Evolutionary conservation across 1,284 basidiomycete genomes (phyloP), one percentile per base, ranked within the genome.

Genomic region (Sporisorium graminicola): DNA sequence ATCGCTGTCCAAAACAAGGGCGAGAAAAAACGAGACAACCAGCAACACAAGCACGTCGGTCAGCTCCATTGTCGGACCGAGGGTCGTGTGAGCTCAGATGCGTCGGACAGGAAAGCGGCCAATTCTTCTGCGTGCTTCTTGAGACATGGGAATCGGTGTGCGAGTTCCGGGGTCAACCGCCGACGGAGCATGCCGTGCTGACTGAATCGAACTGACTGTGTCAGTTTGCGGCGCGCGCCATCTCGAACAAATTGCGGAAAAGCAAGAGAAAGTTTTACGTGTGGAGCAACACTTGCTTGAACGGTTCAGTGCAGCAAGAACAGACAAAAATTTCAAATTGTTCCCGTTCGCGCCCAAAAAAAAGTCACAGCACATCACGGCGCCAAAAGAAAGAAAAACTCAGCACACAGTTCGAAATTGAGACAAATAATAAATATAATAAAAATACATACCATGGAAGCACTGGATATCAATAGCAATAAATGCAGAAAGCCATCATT

Each of bases 161-260:
- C 27, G 27, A 31, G 50, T 20, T 20, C 37, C 4, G 13, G n/a
- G n/a, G n/a, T n/a, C n/a, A n/a, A n/a, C n/a, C 18, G 33, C 26
- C 26, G 26, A 10, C 35, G 5, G 13, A 8, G 31, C 22, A 18
- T 35, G 43, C 55, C 29, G 43, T 57, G 55, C 55, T 57, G 53
- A 44, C 53, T 55, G 53, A 31, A n/a, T n/a, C n/a, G n/a, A n/a
- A n/a, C 35, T 43, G n/a, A 55, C 27, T 18, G 5, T 16, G 10
- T n/a, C 20, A n/a, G 3, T 8, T 8, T n/a, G n/a, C n/a, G n/a
- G n/a, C n/a, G n/a, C n/a, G n/a, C n/a, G n/a, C n/a, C n/a, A n/a
- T n/a, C n/a, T n/a, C n/a, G n/a, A n/a, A n/a, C n/a, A n/a, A n/a
- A n/a, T n/a, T n/a, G n/a, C n/a, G n/a, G n/a, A n/a, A n/a, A n/a